These are phyloP conservation scores for Brassica carinata DNA, from an alignment of 345 rosid species.

Conservation along the genomic window DNA sequence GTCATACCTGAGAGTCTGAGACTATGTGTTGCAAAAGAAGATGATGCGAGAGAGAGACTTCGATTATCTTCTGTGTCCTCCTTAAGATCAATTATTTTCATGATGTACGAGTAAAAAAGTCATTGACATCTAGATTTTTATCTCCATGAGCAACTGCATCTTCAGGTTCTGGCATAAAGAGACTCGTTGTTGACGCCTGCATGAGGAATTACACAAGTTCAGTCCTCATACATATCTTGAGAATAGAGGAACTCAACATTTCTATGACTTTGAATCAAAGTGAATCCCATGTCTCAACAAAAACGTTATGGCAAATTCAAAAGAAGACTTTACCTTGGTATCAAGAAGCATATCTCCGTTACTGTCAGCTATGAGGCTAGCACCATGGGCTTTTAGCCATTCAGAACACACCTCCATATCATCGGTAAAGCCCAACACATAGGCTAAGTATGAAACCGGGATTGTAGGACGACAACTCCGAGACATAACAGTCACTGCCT, in stretches of 20 bases:
- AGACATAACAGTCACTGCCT: conserved; percentile 85
- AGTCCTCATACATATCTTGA: not conserved
- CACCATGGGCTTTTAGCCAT: conserved; percentile 95
- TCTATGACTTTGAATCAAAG: not conserved
- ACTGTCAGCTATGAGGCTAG: conserved; percentile 58
- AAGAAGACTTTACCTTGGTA: conserved; percentile 59
- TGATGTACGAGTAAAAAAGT: conserved; percentile 69
- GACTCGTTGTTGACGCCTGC: conserved; percentile 80
- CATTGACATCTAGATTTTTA: conserved; percentile 81
- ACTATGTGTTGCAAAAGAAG: conserved; percentile 7
- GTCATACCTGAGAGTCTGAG: conserved; percentile 31
- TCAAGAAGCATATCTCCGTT: conserved; percentile 80
- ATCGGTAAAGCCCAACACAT: conserved; percentile 69
- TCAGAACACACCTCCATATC: conserved; percentile 75
- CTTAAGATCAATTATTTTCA: conserved; percentile 32
- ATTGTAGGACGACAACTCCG: conserved; percentile 88
- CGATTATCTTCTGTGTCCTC: conserved; percentile 17
- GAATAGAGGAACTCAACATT: not conserved
- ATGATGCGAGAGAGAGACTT: conserved; percentile 8
- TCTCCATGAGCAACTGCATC: conserved; percentile 98
- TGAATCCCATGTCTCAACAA: not conserved
- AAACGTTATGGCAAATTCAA: conserved; percentile 1
- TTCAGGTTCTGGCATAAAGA: conserved; percentile 92
- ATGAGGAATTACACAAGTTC: conserved; percentile 17
- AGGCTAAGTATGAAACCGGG: conserved; percentile 75